Evolutionary conservation across 1,284 basidiomycete species (phyloP).

Genomic region (Neolentinus lepideus): DNA sequence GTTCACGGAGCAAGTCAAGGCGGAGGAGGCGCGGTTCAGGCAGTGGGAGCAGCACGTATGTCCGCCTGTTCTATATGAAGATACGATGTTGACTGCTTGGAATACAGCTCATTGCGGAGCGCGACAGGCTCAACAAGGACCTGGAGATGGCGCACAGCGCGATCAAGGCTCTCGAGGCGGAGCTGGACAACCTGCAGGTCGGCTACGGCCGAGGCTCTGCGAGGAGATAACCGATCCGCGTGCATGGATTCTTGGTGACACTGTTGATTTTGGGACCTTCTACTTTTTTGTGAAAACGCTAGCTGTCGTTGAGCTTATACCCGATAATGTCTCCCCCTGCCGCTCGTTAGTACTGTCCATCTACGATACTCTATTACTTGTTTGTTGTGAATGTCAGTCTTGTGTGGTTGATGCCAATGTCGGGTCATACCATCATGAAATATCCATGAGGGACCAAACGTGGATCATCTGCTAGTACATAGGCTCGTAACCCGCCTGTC

Average conservation of each 20-base stretch:
- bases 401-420: too few species aligned
- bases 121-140: conserved; percentile 96
- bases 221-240: conserved; percentile 40
- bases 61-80: conserved; percentile 11
- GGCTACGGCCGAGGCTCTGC: conserved; percentile 75
- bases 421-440: too few species aligned
- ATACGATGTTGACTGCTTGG: conserved; percentile 5
- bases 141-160: conserved; percentile 87
- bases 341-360: neutral
- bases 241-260: neutral
- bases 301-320: neutral
- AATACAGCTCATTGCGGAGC: conserved; percentile 85
- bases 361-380: neutral
- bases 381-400: too few species aligned
- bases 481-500: too few species aligned
- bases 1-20: conserved; percentile 99
- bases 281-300: neutral
- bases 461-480: too few species aligned
- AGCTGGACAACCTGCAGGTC: conserved; percentile 83
- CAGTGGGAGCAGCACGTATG: conserved; percentile 98
- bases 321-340: neutral
- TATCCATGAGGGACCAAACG: too few species aligned
- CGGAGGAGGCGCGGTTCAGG: conserved; percentile 95
- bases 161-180: conserved; percentile 86
- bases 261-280: neutral